Base-by-base conservation (phyloP, 2,329 filamentous ascomycete species). In the Monosporascus sp. region DNA sequence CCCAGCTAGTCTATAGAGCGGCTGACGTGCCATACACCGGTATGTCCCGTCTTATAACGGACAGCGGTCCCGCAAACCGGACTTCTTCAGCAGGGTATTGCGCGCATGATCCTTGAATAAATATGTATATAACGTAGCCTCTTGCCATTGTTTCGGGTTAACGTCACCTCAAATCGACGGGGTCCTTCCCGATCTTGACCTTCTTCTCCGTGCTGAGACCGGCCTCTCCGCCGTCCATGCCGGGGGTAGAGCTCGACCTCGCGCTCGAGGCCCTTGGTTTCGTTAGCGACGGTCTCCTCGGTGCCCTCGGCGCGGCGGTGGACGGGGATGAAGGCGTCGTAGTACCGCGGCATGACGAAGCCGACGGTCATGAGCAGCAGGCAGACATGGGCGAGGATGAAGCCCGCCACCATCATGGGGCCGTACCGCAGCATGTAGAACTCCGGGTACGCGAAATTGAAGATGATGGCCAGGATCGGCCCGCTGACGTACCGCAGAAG, bases 291-390 rank as follows among this genome's bases (percentile, higher is more conserved):
- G 8, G 56, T 58, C 7, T 15, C 38, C 39, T 51, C 54, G 14
- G 25, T 53, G 8, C 78, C 79, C 50, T 83, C 79, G 7, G 65
- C 65, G 0, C 72, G 68, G 1, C 80, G 72, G 3, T 70, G 59
- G 0, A 70, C 60, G 0, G 80, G 79, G 36, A 83, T 75, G 36
- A 83, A 74, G 4, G 74, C 65, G 57, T 80, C 72, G 57, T 77
- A 81, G 66, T 79, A 83, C 9, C 77, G 70, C 3, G 81, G 81
- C 31, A 80, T 62, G 5, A 81, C 66, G 41, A 80, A 73, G 6
- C 78, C 79, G 2, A 74, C 50, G 2, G 76, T 63, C 31, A 82
- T 72, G 9, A 76, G 59, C 0, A 81, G 43, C 39, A 83, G 64
- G 4, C 72, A 70, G 18, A 79, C 50, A 54, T 79, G 75, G 1